Base-by-base conservation (phyloP, 2,329 filamentous ascomycete genomes). In the Beauveria sp. region DNA sequence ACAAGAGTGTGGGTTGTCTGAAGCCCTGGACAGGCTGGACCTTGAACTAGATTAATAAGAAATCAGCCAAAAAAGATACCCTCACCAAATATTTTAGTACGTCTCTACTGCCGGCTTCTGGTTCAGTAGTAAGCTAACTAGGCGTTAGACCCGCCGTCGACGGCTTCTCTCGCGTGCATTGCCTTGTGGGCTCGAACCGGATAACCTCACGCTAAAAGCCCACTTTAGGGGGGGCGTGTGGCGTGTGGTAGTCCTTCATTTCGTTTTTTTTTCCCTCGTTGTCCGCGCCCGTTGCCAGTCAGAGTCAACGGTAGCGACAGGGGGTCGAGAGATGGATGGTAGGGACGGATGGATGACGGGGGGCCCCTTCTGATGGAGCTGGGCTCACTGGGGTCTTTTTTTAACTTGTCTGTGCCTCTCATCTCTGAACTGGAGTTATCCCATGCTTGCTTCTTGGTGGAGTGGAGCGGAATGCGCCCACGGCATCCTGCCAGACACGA, bases 181-280 rank as follows among this genome's bases (percentile, higher is more conserved):
- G 60, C 54, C 60, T 61, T 61, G 60, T 57, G 59, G 59, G 59
- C 60, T 52, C 53, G 54, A 54, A 60, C 58, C 56, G 58, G 50
- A 61, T 59, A 61, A 55, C 59, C 59, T 55, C 46, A 55, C 43
- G 28, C 46, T 51, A 50, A 20, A 22, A 61, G 26, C 26, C 44
- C 34, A 44, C 59, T 50, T 56, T 8, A 34, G 14, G 22, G 59
- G 54, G 52, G 41, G 52, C 37, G 59, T 50, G 52, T 55, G 44
- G 59, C 34, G 59, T 61, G 59, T 52, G 59, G 52, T 22, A 61
- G 59, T 61, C 59, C 59, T 61, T 61, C 59, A 61, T 61, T 61
- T 61, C 46, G 1, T 55, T 61, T 55, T 34, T 34, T 34, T 34
- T 34, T 34, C 34, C 37, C 43, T 51, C 34, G 5, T 51, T 34